phyloP scores from a whole-genome alignment of 1,284 basidiomycete genomes.

The Blastosporella zonata region DNA sequence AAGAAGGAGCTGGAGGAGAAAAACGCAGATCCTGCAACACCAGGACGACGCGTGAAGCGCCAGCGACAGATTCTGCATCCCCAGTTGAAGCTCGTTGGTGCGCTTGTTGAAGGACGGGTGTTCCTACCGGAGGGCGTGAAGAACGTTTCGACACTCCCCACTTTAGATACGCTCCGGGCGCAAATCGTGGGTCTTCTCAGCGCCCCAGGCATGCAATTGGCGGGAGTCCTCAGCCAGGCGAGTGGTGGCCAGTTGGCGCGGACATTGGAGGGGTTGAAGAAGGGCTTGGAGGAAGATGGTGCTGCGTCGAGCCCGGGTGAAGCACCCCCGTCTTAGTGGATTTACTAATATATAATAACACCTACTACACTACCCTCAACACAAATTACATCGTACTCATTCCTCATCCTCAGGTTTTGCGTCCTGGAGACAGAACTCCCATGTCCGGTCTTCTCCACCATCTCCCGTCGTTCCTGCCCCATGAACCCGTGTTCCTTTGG shows the following conservation, averaged over 20 bases:
- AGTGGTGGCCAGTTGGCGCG: constrained; percentile 71
- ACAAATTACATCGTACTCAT: not conserved
- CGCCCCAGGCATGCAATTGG: constrained; percentile 66
- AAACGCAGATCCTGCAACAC: constrained; percentile 59
- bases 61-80: constrained; percentile 51
- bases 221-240: constrained; percentile 67
- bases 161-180: constrained; percentile 65
- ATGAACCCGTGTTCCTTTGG: constrained; percentile 74
- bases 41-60: constrained; percentile 63
- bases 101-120: constrained; percentile 69
- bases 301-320: constrained; percentile 8
- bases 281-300: constrained; percentile 60
- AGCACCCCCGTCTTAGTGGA: constrained; percentile 17
- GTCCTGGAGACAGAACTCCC: constrained; percentile 66
- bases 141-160: constrained; percentile 65
- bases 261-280: constrained; percentile 75
- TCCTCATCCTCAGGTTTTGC: constrained; percentile 2
- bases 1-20: constrained; percentile 48
- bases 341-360: constrained; percentile 11
- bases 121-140: constrained; percentile 56
- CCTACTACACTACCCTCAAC: not conserved
- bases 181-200: constrained; percentile 77
- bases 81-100: constrained; percentile 69
- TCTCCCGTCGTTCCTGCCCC: constrained; percentile 65
- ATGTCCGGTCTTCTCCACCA: constrained; percentile 75